Base-by-base conservation (phyloP, 192 early-diverging fungal species). In the Rhizophagus clarus region DNA sequence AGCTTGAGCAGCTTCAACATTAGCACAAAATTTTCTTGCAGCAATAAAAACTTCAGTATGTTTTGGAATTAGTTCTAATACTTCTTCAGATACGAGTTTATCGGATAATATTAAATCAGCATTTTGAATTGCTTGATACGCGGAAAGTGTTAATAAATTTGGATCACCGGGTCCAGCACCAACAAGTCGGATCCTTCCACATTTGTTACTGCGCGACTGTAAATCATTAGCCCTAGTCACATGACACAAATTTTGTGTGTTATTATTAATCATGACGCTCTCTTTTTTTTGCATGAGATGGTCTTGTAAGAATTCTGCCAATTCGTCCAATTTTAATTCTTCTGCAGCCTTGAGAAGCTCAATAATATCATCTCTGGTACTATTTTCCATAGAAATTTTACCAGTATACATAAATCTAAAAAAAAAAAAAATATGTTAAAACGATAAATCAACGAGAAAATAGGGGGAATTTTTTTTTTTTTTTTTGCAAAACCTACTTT, bases 101-200 rank as follows among this genome's bases (percentile, higher is more conserved):
- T 98, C 97, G 3, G 95, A 88, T 4, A 98, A 88, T 8, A 97
- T 91, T 12, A 95, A 83, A 69, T 97, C 95, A 0, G 95, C 95
- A 20, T 85, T 81, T 31, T 84, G 84, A 32, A 98, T 87, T 24
- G 89, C 89, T 56, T 86, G 82, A 56, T 90, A 85, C 12, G 97
- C 95, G 0, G 88, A 88, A 67, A 91, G 83, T 1, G 96, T 97
- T 74, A 98, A 86, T 8, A 95, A 86, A n/a, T 91, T 89, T 0
- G 95, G 95, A 45, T 95, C 91, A 64, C 95, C 96, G 11, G 95
- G 92, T 2, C 96, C 97, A 0, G 94, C 93, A 8, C 95, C 95
- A 14, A 97, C 92, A n/a, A 98, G 88, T 37, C 84, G 84, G 51
- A 96, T 85, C 37, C 83, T 72, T 6, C 92, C 93, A 37, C 79